phyloP scores from a whole-genome alignment of 257 asterid species.

The Nicotiana noctiflora region DNA sequence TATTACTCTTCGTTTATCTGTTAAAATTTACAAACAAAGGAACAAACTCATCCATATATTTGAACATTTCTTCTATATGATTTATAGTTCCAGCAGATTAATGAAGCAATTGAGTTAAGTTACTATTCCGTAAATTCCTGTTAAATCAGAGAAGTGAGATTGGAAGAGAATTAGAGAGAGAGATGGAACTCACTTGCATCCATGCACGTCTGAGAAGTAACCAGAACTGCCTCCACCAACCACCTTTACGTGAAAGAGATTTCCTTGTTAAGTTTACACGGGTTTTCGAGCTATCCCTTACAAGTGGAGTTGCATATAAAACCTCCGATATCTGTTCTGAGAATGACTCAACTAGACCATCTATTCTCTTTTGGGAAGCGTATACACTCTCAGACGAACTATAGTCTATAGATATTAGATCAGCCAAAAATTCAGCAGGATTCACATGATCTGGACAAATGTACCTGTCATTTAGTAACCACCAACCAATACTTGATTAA shows the following conservation, averaged over 20 bases:
- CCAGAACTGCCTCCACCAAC: conserved; percentile 83
- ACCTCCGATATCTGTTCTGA: conserved; percentile 54
- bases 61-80: not conserved
- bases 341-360: conserved; percentile 74
- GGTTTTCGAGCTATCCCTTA: conserved; percentile 25
- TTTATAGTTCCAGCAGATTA: not conserved
- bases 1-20: not conserved
- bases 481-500: conserved; percentile 14
- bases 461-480: conserved; percentile 50
- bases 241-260: conserved; percentile 48
- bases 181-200: conserved; percentile 68
- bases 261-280: conserved; percentile 31
- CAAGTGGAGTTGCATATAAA: conserved; percentile 58
- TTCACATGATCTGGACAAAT: conserved; percentile 83
- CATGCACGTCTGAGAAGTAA: conserved; percentile 92
- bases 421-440: conserved; percentile 99
- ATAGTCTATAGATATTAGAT: conserved; percentile 92
- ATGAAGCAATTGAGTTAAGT: not conserved
- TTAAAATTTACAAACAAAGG: not conserved
- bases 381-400: conserved; percentile 69
- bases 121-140: not conserved
- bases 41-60: not conserved
- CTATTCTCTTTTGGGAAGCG: conserved; percentile 75
- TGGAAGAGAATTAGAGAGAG: not conserved
- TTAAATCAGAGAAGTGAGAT: not conserved